A percentile compares a stretch with the other conserved stretches of the same genome.
phyloP scores from a whole-genome alignment of 2,329 filamentous ascomycete genomes.

The Knufia fluminis region DNA sequence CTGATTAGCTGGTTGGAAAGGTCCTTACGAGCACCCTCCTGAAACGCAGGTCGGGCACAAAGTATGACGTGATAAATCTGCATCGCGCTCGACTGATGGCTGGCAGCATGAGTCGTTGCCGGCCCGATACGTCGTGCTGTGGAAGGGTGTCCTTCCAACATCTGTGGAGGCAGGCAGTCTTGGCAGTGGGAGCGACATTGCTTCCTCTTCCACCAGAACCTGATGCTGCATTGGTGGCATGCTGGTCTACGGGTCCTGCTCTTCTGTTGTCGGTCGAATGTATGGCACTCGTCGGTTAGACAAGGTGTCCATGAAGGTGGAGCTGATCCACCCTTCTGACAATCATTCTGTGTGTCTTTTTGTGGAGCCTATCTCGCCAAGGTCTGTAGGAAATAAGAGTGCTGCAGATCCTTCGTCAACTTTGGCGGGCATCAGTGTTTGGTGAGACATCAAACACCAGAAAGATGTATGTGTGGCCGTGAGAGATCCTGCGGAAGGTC shows the following conservation, averaged over 20 bases:
- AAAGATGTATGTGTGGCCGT: constrained; percentile 1
- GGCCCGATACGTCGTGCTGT: constrained; percentile 2
- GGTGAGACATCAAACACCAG: constrained; percentile 3
- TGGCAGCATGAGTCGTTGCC: no score
- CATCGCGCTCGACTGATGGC: no score
- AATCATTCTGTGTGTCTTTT: constrained; percentile 3
- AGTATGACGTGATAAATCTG: no score
- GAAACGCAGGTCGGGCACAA: no score
- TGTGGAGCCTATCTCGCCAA: not conserved
- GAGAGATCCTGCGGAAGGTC: constrained; percentile 1
- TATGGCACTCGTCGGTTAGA: not conserved
- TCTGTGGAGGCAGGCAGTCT: constrained; percentile 2
- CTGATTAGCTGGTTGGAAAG: constrained; percentile 1
- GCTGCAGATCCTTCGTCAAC: not conserved
- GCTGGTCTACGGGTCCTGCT: constrained; percentile 1
- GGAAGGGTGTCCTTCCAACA: constrained; percentile 3
- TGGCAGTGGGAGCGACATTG: constrained; percentile 2
- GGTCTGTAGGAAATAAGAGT: constrained; percentile 1
- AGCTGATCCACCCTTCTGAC: not conserved
- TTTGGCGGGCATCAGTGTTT: constrained; percentile 2
- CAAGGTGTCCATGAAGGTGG: constrained; percentile 2
- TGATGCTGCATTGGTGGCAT: constrained; percentile 1
- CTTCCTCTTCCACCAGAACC: constrained; percentile 2
- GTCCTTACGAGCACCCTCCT: no score
- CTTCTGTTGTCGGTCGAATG: constrained; percentile 1